Conservation (phyloP, 169 alveolate genomes). For the Plasmodium sp. region DNA sequence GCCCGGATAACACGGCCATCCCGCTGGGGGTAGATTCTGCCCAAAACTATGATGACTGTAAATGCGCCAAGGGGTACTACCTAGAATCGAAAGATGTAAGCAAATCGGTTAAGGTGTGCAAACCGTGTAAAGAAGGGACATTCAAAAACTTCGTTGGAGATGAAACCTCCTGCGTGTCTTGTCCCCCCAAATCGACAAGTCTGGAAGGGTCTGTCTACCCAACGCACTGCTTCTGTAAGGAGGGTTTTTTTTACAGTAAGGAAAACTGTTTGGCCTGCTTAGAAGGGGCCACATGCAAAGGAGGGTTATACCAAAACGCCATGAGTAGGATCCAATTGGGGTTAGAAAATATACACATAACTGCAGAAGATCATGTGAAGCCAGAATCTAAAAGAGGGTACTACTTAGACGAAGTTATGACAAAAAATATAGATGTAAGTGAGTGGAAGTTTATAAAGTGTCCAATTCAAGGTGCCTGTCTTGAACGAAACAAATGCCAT, state of each 20-base stretch:
- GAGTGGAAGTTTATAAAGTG: conserved; percentile 88
- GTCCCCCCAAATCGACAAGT: conserved; percentile 87
- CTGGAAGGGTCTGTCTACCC: conserved; percentile 84
- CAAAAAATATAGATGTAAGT: conserved; percentile 77
- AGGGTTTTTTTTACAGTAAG: conserved; percentile 83
- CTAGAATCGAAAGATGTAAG: conserved; percentile 50
- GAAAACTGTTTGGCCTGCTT: conserved; percentile 86
- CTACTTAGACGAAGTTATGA: conserved; percentile 80
- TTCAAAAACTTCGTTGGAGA: conserved; percentile 88
- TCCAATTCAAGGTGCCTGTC: conserved; percentile 87
- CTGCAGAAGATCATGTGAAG: conserved; percentile 82
- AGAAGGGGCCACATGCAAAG: conserved; percentile 88
- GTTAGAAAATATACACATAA: conserved; percentile 72
- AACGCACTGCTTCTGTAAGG: conserved; percentile 87
- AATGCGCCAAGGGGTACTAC: conserved; percentile 87
- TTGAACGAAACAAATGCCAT: conserved; percentile 83
- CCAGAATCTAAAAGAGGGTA: conserved; percentile 87
- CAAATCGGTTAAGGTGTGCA: conserved; percentile 76
- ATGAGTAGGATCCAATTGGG: conserved; percentile 29
- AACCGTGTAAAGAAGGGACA: conserved; percentile 85
- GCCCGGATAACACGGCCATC: conserved; percentile 85
- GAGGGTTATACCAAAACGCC: conserved; percentile 79
- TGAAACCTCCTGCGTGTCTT: conserved; percentile 83
- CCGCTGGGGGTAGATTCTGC: conserved; percentile 89
- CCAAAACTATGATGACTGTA: conserved; percentile 83